phyloP scores from a whole-genome alignment of 805 yeast genomes.

The Nakazawaea ernobii region DNA sequence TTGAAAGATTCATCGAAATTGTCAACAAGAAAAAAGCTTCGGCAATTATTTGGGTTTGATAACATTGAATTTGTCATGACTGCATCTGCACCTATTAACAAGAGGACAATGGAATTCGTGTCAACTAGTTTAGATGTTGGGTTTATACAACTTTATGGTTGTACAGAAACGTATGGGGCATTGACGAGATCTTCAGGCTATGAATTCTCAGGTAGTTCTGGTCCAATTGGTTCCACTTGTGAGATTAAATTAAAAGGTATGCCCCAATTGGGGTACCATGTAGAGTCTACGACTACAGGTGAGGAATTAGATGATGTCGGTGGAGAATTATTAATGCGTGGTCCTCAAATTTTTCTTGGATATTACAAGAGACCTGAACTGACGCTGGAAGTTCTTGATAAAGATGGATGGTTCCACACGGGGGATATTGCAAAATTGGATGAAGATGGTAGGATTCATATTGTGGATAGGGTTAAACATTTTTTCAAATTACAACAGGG shows the following conservation, averaged over 20 bases:
- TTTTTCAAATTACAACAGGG: slow-evolving; percentile 68
- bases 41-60: slow-evolving; percentile 37
- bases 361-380: slow-evolving; percentile 55
- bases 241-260: slow-evolving; percentile 61
- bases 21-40: slow-evolving; percentile 27
- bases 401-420: slow-evolving; percentile 59
- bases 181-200: slow-evolving; percentile 36
- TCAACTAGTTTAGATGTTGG: slow-evolving; percentile 52
- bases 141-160: slow-evolving; percentile 64
- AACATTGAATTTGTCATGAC: slow-evolving; percentile 33
- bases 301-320: slow-evolving; percentile 22
- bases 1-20: slow-evolving; percentile 10
- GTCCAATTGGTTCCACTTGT: slow-evolving; percentile 47
- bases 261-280: slow-evolving; percentile 53
- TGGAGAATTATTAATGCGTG: slow-evolving; percentile 61
- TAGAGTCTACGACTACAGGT: slow-evolving; percentile 31
- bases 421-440: slow-evolving; percentile 60
- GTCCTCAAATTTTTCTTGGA: slow-evolving; percentile 53
- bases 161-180: slow-evolving; percentile 64
- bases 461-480: slow-evolving; percentile 73
- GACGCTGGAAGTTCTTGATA: slow-evolving; percentile 45
- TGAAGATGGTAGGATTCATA: slow-evolving; percentile 45
- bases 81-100: slow-evolving; percentile 71
- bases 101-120: slow-evolving; percentile 56
- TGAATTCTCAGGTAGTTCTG: slow-evolving; percentile 45